A percentile compares a stretch with the other conserved stretches of the same genome.
Evolutionary conservation across 345 rosid species (phyloP).

Genomic region (Viola odorata): DNA sequence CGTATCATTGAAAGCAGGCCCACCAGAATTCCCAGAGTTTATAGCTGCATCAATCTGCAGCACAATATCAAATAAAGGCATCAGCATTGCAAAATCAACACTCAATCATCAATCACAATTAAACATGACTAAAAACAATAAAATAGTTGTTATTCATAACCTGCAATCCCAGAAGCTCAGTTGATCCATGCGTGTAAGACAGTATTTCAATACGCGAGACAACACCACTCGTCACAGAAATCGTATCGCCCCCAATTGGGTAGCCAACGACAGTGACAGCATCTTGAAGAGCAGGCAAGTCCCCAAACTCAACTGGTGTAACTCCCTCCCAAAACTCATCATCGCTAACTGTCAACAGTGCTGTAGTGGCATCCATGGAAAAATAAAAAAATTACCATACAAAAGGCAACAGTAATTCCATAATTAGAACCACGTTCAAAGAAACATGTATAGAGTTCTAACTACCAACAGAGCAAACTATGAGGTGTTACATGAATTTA

Average conservation of each 20-base stretch:
- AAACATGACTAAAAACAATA: slow-evolving; percentile 1
- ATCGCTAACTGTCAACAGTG: slow-evolving; percentile 62
- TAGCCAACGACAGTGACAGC: slow-evolving; percentile 98
- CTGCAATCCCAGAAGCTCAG: slow-evolving; percentile 93
- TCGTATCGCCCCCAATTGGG: slow-evolving; percentile 93
- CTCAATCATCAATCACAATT: background rate
- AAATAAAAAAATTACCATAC: too few species aligned
- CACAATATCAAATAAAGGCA: slow-evolving; percentile 1
- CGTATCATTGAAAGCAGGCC: slow-evolving; percentile 92
- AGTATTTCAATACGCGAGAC: slow-evolving; percentile 89
- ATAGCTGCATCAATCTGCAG: slow-evolving; percentile 94
- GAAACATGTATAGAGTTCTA: too few species aligned
- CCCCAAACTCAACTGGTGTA: slow-evolving; percentile 80
- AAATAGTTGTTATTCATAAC: slow-evolving; percentile 21
- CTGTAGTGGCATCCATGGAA: slow-evolving; percentile 23
- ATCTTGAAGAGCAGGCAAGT: slow-evolving; percentile 89
- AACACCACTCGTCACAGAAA: slow-evolving; percentile 95
- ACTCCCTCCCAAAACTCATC: slow-evolving; percentile 96
- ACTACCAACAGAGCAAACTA: too few species aligned
- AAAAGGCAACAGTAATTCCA: too few species aligned
- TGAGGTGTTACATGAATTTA: too few species aligned
- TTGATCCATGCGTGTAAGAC: slow-evolving; percentile 86
- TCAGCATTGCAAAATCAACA: background rate
- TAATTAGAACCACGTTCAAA: too few species aligned
- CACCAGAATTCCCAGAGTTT: slow-evolving; percentile 96